A percentile compares a stretch with the other conserved stretches of the same genome.
These are phyloP conservation scores for Metarhizium guizhouense DNA, from an alignment of 2,329 filamentous ascomycete genomes.

Conservation along the genomic window DNA sequence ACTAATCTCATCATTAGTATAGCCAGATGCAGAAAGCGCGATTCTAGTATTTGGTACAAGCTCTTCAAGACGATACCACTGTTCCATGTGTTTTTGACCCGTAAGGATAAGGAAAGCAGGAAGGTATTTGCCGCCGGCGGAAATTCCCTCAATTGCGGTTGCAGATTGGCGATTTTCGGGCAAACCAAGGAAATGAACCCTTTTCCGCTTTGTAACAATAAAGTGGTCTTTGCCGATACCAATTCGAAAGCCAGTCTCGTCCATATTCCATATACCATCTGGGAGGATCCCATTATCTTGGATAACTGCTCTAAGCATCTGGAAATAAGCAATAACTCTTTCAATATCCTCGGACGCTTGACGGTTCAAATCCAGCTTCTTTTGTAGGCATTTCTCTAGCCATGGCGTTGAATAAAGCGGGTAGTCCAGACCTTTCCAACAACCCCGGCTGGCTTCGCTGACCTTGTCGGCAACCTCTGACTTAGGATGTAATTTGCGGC, in stretches of 20 bases:
- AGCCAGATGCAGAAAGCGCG: conserved; percentile 21
- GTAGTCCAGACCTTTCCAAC: conserved; percentile 4
- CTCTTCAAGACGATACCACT: conserved; percentile 12
- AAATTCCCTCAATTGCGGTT: conserved; percentile 6
- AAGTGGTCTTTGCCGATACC: conserved; percentile 6
- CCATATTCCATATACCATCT: conserved; percentile 6
- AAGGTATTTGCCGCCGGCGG: not conserved
- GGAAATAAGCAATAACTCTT: conserved; percentile 1
- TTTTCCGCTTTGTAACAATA: conserved; percentile 4
- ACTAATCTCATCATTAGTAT: conserved; percentile 23
- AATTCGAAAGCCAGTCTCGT: conserved; percentile 15
- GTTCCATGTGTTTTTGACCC: conserved; percentile 7
- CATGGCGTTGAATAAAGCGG: conserved; percentile 6
- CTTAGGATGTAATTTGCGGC: conserved; percentile 7
- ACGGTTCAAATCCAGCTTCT: conserved; percentile 5
- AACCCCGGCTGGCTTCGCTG: not conserved
- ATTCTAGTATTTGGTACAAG: conserved; percentile 19
- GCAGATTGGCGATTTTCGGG: conserved; percentile 3
- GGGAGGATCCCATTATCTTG: conserved; percentile 1
- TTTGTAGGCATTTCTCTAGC: conserved; percentile 1
- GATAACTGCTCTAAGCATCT: conserved; percentile 3
- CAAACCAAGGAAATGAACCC: conserved; percentile 1
- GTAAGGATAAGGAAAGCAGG: conserved; percentile 6
- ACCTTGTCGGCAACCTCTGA: not conserved
- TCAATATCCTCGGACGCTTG: not conserved